Percentiles rank a stretch among this genome's conserved stretches.
These are phyloP conservation scores for Gleditsia sinensis DNA, from an alignment of 306 rosid species.

Conservation along the genomic window DNA sequence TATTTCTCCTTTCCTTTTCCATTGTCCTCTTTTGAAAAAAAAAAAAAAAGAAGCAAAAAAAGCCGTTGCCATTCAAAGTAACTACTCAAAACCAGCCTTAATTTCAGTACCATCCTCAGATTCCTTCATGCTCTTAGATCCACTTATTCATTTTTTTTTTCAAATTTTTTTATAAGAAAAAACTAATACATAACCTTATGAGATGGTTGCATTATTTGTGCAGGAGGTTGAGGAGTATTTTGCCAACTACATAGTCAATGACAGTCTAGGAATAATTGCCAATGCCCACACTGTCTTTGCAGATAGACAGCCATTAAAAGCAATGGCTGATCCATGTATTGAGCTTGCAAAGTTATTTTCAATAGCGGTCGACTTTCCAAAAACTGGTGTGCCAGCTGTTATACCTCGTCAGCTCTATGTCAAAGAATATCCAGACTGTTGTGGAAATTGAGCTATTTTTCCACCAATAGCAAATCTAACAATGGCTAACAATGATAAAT, in stretches of 20 bases:
- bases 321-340: constrained; percentile 60
- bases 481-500: too few species aligned
- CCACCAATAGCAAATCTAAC: too few species aligned
- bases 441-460: too few species aligned
- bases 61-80: neutral
- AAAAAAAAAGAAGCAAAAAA: too few species aligned
- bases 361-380: constrained; percentile 77
- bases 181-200: constrained; percentile 1
- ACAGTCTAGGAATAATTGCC: constrained; percentile 71
- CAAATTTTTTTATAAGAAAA: constrained; percentile 52
- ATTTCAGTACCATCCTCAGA: neutral
- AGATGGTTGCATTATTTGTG: constrained; percentile 57
- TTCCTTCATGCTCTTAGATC: neutral
- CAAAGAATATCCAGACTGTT: constrained; percentile 69
- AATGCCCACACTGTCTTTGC: constrained; percentile 83
- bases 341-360: constrained; percentile 75
- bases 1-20: neutral
- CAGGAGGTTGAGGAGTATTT: constrained; percentile 81
- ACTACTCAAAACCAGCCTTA: neutral
- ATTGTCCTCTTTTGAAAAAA: neutral
- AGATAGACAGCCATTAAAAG: constrained; percentile 51
- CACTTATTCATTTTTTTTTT: constrained; percentile 36
- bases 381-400: constrained; percentile 76
- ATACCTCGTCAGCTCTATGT: constrained; percentile 52
- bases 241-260: constrained; percentile 66